Evolutionary conservation across 352 stramenopile genomes (phyloP), one percentile per base, ranked within the genome.

Genomic region (Albugo laibachii): DNA sequence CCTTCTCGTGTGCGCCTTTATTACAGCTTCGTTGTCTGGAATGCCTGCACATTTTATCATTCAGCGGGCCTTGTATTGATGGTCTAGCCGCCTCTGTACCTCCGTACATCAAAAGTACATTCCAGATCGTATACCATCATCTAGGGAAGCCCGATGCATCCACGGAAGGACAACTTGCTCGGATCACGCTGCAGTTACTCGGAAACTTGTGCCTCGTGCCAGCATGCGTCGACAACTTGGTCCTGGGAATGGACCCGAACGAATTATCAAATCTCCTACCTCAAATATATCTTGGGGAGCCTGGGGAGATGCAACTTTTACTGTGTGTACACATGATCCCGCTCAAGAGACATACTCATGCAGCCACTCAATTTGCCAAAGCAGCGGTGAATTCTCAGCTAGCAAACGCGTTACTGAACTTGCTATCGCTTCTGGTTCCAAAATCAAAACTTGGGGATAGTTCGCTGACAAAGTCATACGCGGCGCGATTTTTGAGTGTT

Each of bases 251-350:
- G 78, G 66, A 92, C 48, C 70, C 78, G 1, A 64, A 70, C 19
- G 74, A 69, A 34, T 54, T 92, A 35, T 66, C 78, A 0, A 72
- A 64, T 21, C 39, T 92, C 21, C 51, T 92, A 15, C 78, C 78
- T 2, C 69, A 81, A 16, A 67, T 88, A 13, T 88, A 74, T 71
- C 55, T 80, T 1, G 75, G 71, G 8, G 76, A 92, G 45, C 73
- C 77, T 19, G 82, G 62, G 8, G 75, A 84, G 51, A 79, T 92
- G 48, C 75, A 92, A 45, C 59, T 92, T 15, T 52, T 92, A 19
- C 45, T 92, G 36, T 88, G 76, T 39, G 62, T 92, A 34, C 78
- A 92, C 53, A 92, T 87, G 75, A 92, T 87, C 44, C 75, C 75
- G 5, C 61, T 92, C 15, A 92, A 92, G 55, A 66, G 78, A 15